Base-by-base conservation (phyloP, 305 asterid genomes). In the Fraxinus angustifolia region DNA sequence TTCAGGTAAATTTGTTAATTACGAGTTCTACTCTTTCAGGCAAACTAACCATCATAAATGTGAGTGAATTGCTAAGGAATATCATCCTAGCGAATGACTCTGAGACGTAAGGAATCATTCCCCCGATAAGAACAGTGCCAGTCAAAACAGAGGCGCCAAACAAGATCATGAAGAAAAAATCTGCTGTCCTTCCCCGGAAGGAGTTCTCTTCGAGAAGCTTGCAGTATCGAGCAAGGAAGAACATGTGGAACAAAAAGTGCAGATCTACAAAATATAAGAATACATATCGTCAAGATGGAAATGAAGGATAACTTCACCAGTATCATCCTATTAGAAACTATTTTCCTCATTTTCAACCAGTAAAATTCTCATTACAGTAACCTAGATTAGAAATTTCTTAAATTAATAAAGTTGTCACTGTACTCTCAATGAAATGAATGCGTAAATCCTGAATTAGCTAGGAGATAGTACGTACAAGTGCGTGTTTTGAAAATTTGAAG, bases 241-340 rank as follows among this genome's bases (percentile, higher is more conserved):
- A 95, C 99, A 95, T 94, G 94, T 95, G 99, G 86, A 95, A 95
- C 88, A 95, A 85, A 84, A 95, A 95, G 90, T 95, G 97, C 95
- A 95, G 84, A 83, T 95, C 99, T 95, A 98, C 45, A 84, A 80
- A 80, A 77, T 56, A 82, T 76, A 19, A 42, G 45, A 38, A 38
- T 38, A 8, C 81, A 73, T 19, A 26, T 73, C 33, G 80, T 83
- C 75, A 53, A 6, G 62, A 14, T 53, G 4, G 82, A 28, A 81
- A 31, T 75, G 76, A 75, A 77, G 75, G n/a, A 48, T 21, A 35
- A 67, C 38, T 81, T 65, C 21, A 56, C 1, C 74, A 71, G 56
- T 42, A 17, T 50, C 74, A 53, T 53, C 8, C 62, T 50, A 50
- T 38, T 38, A 8, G 12, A 38, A 38, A 38, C 45, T 8, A 38